Conservation (phyloP, 2,329 filamentous ascomycete genomes). For the Xylariaceae sp. region DNA sequence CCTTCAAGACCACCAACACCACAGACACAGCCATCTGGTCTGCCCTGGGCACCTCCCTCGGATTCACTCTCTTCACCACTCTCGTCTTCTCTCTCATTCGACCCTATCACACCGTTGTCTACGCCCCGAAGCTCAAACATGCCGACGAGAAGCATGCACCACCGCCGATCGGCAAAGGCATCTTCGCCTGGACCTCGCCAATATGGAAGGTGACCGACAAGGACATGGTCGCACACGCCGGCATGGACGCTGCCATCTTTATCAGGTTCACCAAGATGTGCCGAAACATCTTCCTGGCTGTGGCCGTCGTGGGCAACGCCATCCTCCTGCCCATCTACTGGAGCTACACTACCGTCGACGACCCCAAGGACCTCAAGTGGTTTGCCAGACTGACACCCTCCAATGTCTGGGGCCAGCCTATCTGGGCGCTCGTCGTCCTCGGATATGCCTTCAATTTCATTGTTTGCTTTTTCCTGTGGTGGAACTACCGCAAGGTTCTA, state of each 20-base stretch:
- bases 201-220: slow-evolving; percentile 75
- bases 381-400: slow-evolving; percentile 60
- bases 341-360: slow-evolving; percentile 41
- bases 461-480: slow-evolving; percentile 80
- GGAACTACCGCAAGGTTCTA: slow-evolving; percentile 76
- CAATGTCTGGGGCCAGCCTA: slow-evolving; percentile 48
- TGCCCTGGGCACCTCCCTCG: slow-evolving; percentile 77
- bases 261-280: slow-evolving; percentile 87
- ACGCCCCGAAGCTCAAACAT: slow-evolving; percentile 91
- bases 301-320: slow-evolving; percentile 70
- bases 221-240: slow-evolving; percentile 75
- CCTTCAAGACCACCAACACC: background rate
- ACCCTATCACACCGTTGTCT: slow-evolving; percentile 87
- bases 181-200: slow-evolving; percentile 83
- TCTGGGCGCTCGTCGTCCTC: slow-evolving; percentile 60
- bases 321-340: slow-evolving; percentile 83
- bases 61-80: slow-evolving; percentile 69
- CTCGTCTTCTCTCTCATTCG: slow-evolving; percentile 84
- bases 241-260: slow-evolving; percentile 89
- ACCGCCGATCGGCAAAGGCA: slow-evolving; percentile 79
- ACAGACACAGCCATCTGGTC: slow-evolving; percentile 61
- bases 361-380: slow-evolving; percentile 40
- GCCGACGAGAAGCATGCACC: slow-evolving; percentile 87
- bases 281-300: slow-evolving; percentile 77
- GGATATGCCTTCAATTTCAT: slow-evolving; percentile 70